Base-by-base conservation (phyloP, 495 filamentous ascomycete species). In the Penicillium riverlandense region DNA sequence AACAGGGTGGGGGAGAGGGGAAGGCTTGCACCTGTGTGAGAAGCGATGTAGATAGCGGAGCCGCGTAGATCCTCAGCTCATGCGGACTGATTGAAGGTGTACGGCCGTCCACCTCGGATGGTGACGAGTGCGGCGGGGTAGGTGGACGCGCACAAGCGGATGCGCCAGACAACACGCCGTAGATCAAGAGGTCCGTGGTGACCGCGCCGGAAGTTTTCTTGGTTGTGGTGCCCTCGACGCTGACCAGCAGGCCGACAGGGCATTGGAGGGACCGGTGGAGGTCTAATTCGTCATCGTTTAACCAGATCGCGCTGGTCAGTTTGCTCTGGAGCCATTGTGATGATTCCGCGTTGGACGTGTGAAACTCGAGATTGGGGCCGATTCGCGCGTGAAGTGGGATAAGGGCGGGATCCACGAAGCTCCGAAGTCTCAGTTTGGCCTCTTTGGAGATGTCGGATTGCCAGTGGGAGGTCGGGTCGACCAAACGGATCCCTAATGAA, bases 111-210 rank as follows among this genome's bases (percentile, higher is more conserved):
- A 51, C 54, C 7, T 56, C 58, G 32, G 59, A 57, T 1, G 66
- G 70, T 2, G 70, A 72, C 5, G 69, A 77, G 28, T 59, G 55
- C 9, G 74, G 71, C 6, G 76, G 73, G 13, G 75, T 73, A 6
- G 71, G 75, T 29, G 60, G 67, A 16, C 63, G 60, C 29, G 61
- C 49, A 31, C 50, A 56, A 6, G 56, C 54, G 14, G 55, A 48
- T 7, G 50, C 37, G 41, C 48, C 60, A 8, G 63, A 67, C 35
- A 73, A 34, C 10, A 70, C 54, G 32, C 67, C 77, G 41, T 82
- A 81, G 16, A 84, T 59, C 15, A 84, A 53, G 7, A 84, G 45
- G 43, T 82, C 77, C 9, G 79, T 75, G 4, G 71, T 59, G 11
- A 50, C 41, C 9, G 61, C 45, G 6, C 43, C 50, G 8, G 22